A percentile compares a stretch with the other conserved stretches of the same genome.
These are phyloP conservation scores for Pyrus bretschneideri DNA, from an alignment of 306 rosid genomes.

Conservation along the genomic window DNA sequence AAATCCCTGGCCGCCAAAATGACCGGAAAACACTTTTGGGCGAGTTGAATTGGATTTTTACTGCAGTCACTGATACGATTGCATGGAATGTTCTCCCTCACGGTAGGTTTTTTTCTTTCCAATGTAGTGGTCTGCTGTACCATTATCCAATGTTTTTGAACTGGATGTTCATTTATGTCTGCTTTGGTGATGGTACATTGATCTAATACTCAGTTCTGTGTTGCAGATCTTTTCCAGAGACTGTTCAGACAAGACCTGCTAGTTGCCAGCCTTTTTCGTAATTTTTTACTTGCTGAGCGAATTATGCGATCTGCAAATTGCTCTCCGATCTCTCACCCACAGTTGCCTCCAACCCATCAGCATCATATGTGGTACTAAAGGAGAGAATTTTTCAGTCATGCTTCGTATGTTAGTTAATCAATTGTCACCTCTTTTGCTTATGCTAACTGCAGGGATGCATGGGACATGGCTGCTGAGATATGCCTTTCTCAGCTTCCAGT, in stretches of 20 bases:
- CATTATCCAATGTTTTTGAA: not conserved
- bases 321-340: conserved; percentile 88
- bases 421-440: conserved; percentile 9
- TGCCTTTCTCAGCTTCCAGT: conserved; percentile 98
- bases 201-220: conserved; percentile 15
- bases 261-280: conserved; percentile 86
- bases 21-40: conserved; percentile 95
- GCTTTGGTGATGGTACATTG: conserved; percentile 11
- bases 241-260: conserved; percentile 94
- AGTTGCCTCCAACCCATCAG: conserved; percentile 91
- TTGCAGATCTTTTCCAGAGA: conserved; percentile 93
- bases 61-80: conserved; percentile 97
- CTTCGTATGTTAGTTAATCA: conserved; percentile 1
- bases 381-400: conserved; percentile 21
- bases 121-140: conserved; percentile 3
- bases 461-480: conserved; percentile 99
- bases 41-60: conserved; percentile 97
- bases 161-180: conserved; percentile 1
- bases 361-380: conserved; percentile 94
- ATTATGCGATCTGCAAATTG: conserved; percentile 99
- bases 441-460: conserved; percentile 83
- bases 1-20: conserved; percentile 94
- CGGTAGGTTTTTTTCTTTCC: conserved; percentile 39
- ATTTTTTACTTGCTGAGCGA: conserved; percentile 94
- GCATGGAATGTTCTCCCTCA: conserved; percentile 99